A percentile compares a stretch with the other conserved stretches of the same genome.
These are phyloP conservation scores for Trichoderma endophyticum DNA, from an alignment of 2,329 filamentous ascomycete genomes.

Conservation along the genomic window DNA sequence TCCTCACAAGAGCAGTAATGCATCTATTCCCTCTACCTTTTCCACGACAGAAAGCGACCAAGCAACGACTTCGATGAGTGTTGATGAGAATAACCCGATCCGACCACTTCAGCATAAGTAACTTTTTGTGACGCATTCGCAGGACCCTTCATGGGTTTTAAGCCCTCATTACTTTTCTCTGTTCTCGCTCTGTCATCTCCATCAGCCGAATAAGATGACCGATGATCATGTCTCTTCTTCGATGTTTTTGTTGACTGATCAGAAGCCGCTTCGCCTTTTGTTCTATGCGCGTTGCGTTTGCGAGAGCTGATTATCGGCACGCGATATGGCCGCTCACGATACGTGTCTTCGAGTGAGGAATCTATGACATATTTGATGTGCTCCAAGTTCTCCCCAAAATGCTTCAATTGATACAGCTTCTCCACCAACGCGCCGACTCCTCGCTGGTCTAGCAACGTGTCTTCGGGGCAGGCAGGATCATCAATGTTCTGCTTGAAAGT, in stretches of 20 bases:
- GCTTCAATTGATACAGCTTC: constrained; percentile 5
- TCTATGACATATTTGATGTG: constrained; percentile 13
- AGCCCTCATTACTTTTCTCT: no score
- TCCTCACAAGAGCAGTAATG: background rate
- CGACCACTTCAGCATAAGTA: background rate
- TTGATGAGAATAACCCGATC: background rate
- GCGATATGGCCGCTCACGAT: constrained; percentile 10
- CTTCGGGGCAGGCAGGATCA: background rate
- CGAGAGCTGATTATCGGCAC: background rate
- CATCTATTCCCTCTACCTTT: background rate
- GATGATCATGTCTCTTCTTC: no score
- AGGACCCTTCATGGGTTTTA: no score
- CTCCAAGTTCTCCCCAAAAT: background rate
- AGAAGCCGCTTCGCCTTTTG: no score
- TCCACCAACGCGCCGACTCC: constrained; percentile 1
- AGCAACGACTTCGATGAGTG: background rate
- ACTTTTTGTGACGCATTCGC: no score
- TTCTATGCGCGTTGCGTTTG: no score
- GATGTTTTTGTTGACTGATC: no score
- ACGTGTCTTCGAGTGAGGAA: background rate
- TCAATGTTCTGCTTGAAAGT: constrained; percentile 19
- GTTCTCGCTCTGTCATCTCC: no score
- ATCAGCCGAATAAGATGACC: no score
- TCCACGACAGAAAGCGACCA: background rate
- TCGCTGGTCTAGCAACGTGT: constrained; percentile 7